Evolutionary conservation across 371 early-diverging fungal genomes (phyloP).

Genomic region (Saksenaea oblongispora): DNA sequence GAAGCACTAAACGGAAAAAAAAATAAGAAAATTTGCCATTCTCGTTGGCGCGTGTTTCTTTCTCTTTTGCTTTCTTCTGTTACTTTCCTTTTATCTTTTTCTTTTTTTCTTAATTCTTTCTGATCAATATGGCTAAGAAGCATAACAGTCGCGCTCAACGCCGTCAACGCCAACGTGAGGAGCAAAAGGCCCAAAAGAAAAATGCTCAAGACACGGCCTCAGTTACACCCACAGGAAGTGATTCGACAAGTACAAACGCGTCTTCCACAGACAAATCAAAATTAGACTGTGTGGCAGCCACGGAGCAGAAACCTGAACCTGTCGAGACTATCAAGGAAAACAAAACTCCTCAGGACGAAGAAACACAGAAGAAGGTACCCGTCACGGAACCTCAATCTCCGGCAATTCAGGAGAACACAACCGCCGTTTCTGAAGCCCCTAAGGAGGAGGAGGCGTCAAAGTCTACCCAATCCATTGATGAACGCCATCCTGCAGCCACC

Average conservation of each 20-base stretch:
- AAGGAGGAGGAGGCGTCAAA: conserved; percentile 9
- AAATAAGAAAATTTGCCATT: neutral
- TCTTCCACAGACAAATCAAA: conserved; percentile 2
- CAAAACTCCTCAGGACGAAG: conserved; percentile 14
- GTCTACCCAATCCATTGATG: neutral
- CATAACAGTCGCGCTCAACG: neutral
- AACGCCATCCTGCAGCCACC: neutral
- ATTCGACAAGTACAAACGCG: conserved; percentile 10
- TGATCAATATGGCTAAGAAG: conserved; percentile 11
- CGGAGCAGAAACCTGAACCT: neutral
- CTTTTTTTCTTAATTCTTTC: neutral
- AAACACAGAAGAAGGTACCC: conserved; percentile 7
- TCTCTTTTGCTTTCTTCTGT: neutral
- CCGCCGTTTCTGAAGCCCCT: neutral
- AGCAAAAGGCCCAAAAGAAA: conserved; percentile 9
- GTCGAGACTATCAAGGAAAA: neutral
- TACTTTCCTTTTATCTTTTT: conserved; percentile 2
- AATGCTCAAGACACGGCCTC: neutral
- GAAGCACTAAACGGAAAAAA: conserved; percentile 4
- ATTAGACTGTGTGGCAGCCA: neutral
- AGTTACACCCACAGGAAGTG: neutral
- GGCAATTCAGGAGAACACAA: conserved; percentile 1
- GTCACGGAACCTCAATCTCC: conserved; percentile 1
- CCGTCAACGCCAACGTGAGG: conserved; percentile 5
- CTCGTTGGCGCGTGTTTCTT: conserved; percentile 1